Base-by-base conservation (phyloP, 1,284 basidiomycete genomes). In the Pterulicium gracile region DNA sequence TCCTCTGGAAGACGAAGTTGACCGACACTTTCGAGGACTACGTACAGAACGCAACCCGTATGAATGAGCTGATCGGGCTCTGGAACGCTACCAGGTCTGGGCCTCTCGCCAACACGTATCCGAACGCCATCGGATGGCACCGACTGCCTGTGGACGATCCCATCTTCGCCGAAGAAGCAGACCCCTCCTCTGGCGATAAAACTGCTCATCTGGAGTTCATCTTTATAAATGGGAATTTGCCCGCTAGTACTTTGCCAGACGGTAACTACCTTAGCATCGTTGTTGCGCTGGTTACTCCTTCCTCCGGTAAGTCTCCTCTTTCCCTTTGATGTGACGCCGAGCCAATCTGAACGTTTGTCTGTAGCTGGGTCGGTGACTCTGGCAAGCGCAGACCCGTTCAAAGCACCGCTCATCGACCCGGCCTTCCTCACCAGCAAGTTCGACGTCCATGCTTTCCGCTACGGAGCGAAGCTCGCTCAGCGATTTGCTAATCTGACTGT, bases 101-200 rank as follows among this genome's bases (percentile, higher is more conserved):
- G 27, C 27, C 27, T 32, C n/a, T 32, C 10, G 27, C 27, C 10
- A 7, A 32, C 7, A 10, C 27, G 7, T 32, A 32, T 32, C 7
- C 27, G 27, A 32, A 32, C 27, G 10, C 7, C 10, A n/a, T 32
- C 27, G 27, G 27, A 7, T 32, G 27, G 27, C n/a, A 32, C 27
- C 7, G 27, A n/a, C 27, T 32, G 10, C 27, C 27, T 32, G 27
- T 10, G 27, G 27, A 32, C n/a, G 27, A 7, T 10, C 7, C 10
- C n/a, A 32, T 32, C 27, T 32, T 10, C n/a, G 10, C 7, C 7
- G n/a, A 7, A n/a, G 12, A 32, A 32, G 27, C 7, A 32, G 54
- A 56, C 41, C 54, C 54, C 18, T 32, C 52, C 47, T 45, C 52
- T 21, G 54, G 53, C 18, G 48, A 50, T 19, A 48, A 49, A 7